Conservation (phyloP, 2,329 filamentous ascomycete species). For the Aspergillus sp. region DNA sequence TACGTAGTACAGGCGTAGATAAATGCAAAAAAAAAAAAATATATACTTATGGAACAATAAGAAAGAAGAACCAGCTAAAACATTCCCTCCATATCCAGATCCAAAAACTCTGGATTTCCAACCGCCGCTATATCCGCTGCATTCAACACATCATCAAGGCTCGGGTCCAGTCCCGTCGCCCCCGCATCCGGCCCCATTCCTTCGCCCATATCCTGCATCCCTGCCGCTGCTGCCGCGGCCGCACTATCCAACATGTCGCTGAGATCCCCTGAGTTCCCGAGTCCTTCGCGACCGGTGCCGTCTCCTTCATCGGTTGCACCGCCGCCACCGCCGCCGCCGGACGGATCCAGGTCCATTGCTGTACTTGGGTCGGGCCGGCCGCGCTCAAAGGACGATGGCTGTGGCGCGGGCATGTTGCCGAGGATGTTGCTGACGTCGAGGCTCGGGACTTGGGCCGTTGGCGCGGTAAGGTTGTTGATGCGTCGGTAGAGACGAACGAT, state of each 20-base stretch:
- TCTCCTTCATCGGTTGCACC: conserved; percentile 20
- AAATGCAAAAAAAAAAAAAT: too few relatives aligned
- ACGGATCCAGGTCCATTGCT: too few relatives aligned
- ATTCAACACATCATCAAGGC: conserved; percentile 38
- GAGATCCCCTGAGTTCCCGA: conserved; percentile 18
- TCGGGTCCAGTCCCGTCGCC: conserved; percentile 24
- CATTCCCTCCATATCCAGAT: conserved; percentile 40
- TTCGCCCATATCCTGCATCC: conserved; percentile 17
- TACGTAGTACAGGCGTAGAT: too few relatives aligned
- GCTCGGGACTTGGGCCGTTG: conserved; percentile 32
- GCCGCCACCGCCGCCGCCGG: conserved; percentile 5
- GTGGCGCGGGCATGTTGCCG: conserved; percentile 28
- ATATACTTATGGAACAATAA: too few relatives aligned
- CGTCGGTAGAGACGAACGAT: conserved; percentile 40
- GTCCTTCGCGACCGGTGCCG: conserved; percentile 21
- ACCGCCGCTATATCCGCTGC: conserved; percentile 34
- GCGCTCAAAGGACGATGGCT: not conserved
- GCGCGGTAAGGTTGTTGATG: conserved; percentile 33
- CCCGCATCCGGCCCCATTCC: conserved; percentile 19
- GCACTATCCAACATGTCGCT: conserved; percentile 35
- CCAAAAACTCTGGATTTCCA: conserved; percentile 37
- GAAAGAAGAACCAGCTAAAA: conserved; percentile 17
- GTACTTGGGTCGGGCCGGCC: too few relatives aligned
- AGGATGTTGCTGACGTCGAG: conserved; percentile 39
- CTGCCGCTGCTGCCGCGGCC: conserved; percentile 27